These are phyloP conservation scores for Astragalus glycyphyllos DNA, from an alignment of 306 rosid genomes.

Conservation along the genomic window DNA sequence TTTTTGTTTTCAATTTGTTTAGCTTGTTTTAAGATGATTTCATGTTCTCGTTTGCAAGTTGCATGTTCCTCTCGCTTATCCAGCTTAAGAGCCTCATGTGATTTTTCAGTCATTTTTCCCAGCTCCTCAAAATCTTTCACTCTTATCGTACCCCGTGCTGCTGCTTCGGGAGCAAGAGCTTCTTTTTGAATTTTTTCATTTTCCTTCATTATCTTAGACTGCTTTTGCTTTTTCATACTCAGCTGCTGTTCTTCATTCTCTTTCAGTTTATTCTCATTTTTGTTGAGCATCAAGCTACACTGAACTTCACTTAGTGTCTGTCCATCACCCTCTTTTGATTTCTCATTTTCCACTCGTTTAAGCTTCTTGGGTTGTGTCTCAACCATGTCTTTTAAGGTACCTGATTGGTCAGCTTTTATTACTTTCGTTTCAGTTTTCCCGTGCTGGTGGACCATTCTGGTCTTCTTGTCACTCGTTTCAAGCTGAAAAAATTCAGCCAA, in stretches of 20 bases:
- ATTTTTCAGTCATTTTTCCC: constrained; percentile 45
- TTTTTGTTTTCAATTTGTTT: constrained; percentile 42
- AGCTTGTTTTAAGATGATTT: constrained; percentile 45
- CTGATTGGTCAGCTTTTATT: constrained; percentile 47
- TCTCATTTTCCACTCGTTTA: constrained; percentile 35
- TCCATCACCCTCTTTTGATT: constrained; percentile 43
- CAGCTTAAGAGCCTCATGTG: constrained; percentile 35
- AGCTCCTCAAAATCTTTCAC: constrained; percentile 43
- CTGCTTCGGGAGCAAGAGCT: constrained; percentile 40
- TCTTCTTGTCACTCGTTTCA: constrained; percentile 47
- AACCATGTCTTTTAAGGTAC: constrained; percentile 40
- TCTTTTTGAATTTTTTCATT: constrained; percentile 41
- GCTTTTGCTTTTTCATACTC: constrained; percentile 38
- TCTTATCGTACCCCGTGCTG: constrained; percentile 40
- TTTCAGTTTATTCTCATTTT: constrained; percentile 47
- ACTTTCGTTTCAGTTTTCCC: constrained; percentile 48
- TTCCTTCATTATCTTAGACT: constrained; percentile 44
- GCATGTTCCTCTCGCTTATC: constrained; percentile 25
- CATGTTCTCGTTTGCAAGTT: constrained; percentile 43
- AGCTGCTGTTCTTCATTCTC: constrained; percentile 38
- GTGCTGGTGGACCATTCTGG: constrained; percentile 38
- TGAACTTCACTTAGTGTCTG: constrained; percentile 45
- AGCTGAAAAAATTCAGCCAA: constrained; percentile 44
- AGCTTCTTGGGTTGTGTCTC: constrained; percentile 49
- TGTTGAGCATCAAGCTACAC: constrained; percentile 46